phyloP scores from a whole-genome alignment of 2,329 filamentous ascomycete species.

The Verticillium zaregamsianum region DNA sequence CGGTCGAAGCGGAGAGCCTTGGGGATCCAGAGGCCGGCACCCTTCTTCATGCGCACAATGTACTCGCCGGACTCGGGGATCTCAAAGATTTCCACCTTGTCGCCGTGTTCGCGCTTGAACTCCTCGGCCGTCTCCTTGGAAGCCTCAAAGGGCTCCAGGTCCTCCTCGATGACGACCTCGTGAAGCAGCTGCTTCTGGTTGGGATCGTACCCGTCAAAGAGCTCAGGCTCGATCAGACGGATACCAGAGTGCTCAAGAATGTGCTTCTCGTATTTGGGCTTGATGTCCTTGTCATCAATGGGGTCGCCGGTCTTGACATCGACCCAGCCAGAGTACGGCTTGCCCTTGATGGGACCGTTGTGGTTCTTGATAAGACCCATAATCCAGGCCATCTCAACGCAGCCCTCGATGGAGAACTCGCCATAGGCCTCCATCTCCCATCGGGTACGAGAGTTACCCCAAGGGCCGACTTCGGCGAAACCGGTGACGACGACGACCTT shows the following conservation, averaged over 20 bases:
- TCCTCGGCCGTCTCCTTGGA: constrained; percentile 97
- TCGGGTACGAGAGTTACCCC: constrained; percentile 96
- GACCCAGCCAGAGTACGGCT: constrained; percentile 95
- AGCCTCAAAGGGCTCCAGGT: constrained; percentile 93
- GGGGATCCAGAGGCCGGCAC: constrained; percentile 88
- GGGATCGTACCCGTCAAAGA: constrained; percentile 95
- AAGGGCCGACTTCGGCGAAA: constrained; percentile 92
- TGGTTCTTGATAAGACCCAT: constrained; percentile 99
- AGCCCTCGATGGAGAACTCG: constrained; percentile 95
- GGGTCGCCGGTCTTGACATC: constrained; percentile 92
- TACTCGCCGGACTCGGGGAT: constrained; percentile 91
- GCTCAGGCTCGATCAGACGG: constrained; percentile 92
- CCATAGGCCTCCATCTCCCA: constrained; percentile 99
- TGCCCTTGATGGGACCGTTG: constrained; percentile 92
- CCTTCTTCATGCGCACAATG: constrained; percentile 92
- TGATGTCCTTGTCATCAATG: constrained; percentile 97
- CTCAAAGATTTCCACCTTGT: constrained; percentile 97
- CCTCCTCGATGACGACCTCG: constrained; percentile 95
- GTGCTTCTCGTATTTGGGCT: constrained; percentile 93
- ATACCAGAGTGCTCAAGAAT: constrained; percentile 97
- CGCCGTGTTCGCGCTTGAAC: constrained; percentile 94
- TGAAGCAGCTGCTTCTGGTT: constrained; percentile 98
- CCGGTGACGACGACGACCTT: constrained; percentile 97
- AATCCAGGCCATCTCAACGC: constrained; percentile 99
- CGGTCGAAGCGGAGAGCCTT: constrained; percentile 97